Conservation (phyloP, 306 rosid species). For the apple (Malus domestica) region DNA sequence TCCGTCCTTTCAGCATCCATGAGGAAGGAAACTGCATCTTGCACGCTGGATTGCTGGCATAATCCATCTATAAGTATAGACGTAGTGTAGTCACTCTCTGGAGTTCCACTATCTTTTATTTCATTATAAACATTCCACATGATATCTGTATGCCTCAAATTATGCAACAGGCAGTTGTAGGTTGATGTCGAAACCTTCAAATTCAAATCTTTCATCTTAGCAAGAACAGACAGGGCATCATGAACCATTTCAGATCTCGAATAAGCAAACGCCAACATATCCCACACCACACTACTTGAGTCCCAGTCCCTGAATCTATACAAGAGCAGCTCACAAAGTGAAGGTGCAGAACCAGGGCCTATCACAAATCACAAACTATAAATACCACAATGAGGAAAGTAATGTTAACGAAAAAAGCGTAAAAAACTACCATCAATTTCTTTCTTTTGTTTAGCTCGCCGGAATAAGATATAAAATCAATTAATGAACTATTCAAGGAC, state of each 20-base stretch:
- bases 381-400: constrained; percentile 4
- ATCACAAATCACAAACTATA: constrained; percentile 21
- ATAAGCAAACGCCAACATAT: constrained; percentile 38
- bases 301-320: constrained; percentile 31
- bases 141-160: constrained; percentile 32
- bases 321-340: constrained; percentile 36
- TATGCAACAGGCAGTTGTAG: constrained; percentile 40
- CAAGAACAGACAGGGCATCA: constrained; percentile 45
- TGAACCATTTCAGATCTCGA: constrained; percentile 34
- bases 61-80: constrained; percentile 43
- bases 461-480: background rate
- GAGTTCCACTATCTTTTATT: constrained; percentile 26
- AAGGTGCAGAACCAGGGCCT: constrained; percentile 41
- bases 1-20: constrained; percentile 9
- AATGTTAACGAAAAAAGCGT: background rate
- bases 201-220: constrained; percentile 45
- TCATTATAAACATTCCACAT: constrained; percentile 45
- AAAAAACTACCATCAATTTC: background rate
- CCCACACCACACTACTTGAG: constrained; percentile 40
- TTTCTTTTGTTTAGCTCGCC: background rate
- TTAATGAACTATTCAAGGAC: background rate
- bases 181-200: constrained; percentile 33
- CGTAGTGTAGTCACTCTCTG: constrained; percentile 31
- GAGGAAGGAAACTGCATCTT: constrained; percentile 37
- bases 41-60: constrained; percentile 38